phyloP scores from a whole-genome alignment of 2,329 filamentous ascomycete genomes.

The Epichloe scottii region DNA sequence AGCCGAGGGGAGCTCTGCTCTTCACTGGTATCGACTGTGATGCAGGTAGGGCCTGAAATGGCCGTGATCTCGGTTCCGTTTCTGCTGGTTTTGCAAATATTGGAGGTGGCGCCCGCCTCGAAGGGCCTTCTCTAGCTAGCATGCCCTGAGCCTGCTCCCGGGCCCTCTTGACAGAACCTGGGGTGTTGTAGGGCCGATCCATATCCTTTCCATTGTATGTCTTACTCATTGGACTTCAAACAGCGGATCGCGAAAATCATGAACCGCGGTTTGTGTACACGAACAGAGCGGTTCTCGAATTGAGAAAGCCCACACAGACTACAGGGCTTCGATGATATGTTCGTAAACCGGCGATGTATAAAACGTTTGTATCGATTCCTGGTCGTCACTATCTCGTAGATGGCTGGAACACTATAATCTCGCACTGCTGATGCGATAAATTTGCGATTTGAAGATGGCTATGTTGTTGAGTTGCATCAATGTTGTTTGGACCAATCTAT shows the following conservation, averaged over 20 bases:
- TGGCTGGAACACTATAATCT: background rate
- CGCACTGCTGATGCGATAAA: constrained; percentile 5
- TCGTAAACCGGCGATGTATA: constrained; percentile 2
- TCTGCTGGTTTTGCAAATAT: constrained; percentile 4
- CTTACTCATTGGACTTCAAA: constrained; percentile 37
- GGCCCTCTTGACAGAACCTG: constrained; percentile 40
- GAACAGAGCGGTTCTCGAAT: background rate
- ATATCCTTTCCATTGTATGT: constrained; percentile 40
- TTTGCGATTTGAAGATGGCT: background rate
- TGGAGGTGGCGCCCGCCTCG: constrained; percentile 11
- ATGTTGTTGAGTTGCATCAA: constrained; percentile 5
- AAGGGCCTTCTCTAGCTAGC: constrained; percentile 12
- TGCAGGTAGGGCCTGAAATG: constrained; percentile 1
- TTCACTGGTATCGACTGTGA: constrained; percentile 10
- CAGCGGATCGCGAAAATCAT: background rate
- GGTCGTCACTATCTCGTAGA: background rate
- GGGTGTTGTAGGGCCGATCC: constrained; percentile 31
- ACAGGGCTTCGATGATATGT: constrained; percentile 4
- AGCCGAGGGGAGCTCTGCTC: constrained; percentile 10
- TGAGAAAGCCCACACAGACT: background rate
- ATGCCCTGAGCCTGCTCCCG: constrained; percentile 39
- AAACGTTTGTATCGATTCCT: background rate
- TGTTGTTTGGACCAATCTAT: constrained; percentile 2
- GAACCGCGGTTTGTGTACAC: background rate
- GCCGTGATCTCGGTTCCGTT: background rate